Evolutionary conservation across 352 stramenopile species (phyloP).

Genomic region (Pythium aphanidermatum): DNA sequence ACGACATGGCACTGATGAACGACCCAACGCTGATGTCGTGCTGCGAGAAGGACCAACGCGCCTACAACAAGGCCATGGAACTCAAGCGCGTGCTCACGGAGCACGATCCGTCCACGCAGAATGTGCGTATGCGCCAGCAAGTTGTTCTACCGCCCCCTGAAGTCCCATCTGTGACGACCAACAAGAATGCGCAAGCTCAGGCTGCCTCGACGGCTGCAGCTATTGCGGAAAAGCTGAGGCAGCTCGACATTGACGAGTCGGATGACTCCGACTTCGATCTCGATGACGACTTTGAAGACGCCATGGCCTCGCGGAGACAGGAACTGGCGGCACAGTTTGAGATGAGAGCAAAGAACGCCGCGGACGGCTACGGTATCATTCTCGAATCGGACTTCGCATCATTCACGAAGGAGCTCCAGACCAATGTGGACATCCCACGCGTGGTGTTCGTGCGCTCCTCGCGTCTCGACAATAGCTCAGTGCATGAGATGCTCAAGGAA

Average conservation of each 20-base stretch:
- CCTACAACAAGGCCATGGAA: conserved; percentile 57
- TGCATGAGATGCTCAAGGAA: conserved; percentile 28
- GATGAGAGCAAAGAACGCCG: conserved; percentile 31
- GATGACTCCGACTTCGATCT: conserved; percentile 34
- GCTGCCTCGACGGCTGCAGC: background rate
- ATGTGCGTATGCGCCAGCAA: conserved; percentile 53
- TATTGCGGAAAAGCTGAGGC: conserved; percentile 3
- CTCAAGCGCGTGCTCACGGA: conserved; percentile 53
- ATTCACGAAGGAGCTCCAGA: conserved; percentile 34
- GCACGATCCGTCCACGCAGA: conserved; percentile 44
- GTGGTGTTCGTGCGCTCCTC: conserved; percentile 34
- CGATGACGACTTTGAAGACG: conserved; percentile 34
- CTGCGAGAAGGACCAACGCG: conserved; percentile 49
- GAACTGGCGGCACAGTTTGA: conserved; percentile 48
- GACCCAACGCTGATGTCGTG: conserved; percentile 64
- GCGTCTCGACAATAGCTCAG: background rate
- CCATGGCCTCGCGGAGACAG: conserved; percentile 32
- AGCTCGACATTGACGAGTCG: conserved; percentile 13
- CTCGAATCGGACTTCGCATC: conserved; percentile 19
- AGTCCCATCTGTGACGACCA: background rate
- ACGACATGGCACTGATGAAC: conserved; percentile 29
- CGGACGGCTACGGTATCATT: conserved; percentile 49
- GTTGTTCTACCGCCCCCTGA: conserved; percentile 35
- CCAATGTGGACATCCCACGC: conserved; percentile 27
- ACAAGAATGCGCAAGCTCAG: conserved; percentile 1